These are phyloP conservation scores for Fusarium subglutinans DNA, from an alignment of 2,329 filamentous ascomycete genomes.

Conservation along the genomic window DNA sequence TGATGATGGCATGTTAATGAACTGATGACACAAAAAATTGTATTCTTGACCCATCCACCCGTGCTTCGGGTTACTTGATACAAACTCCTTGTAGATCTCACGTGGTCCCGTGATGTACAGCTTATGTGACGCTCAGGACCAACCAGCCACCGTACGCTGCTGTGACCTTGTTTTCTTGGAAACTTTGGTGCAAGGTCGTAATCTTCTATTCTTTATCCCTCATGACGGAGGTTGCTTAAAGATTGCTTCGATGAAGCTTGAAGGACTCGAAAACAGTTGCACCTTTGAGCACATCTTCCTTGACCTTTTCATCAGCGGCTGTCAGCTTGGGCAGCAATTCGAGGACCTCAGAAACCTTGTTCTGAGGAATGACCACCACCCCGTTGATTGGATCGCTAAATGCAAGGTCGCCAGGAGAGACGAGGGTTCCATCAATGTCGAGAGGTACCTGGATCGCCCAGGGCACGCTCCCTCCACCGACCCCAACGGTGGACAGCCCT, in stretches of 20 bases:
- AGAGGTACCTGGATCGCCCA: slow-evolving; percentile 61
- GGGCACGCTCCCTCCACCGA: slow-evolving; percentile 64
- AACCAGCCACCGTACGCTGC: background rate
- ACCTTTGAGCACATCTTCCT: slow-evolving; percentile 70
- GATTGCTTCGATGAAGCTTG: slow-evolving; percentile 59
- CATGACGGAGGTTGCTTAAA: slow-evolving; percentile 31
- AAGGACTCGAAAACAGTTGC: slow-evolving; percentile 74
- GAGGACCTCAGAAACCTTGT: slow-evolving; percentile 67
- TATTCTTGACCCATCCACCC: slow-evolving; percentile 24
- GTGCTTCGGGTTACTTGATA: slow-evolving; percentile 17
- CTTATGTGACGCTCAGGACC: background rate
- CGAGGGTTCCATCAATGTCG: slow-evolving; percentile 53
- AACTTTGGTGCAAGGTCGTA: background rate
- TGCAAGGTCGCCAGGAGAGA: slow-evolving; percentile 70
- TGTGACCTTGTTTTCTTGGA: background rate
- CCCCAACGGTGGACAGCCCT: slow-evolving; percentile 66
- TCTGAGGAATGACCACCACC: slow-evolving; percentile 72
- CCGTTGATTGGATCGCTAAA: slow-evolving; percentile 77
- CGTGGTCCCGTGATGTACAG: background rate
- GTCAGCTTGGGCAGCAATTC: slow-evolving; percentile 64
- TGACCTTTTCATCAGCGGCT: slow-evolving; percentile 67
- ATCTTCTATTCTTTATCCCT: background rate
- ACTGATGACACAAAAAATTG: slow-evolving; percentile 48
- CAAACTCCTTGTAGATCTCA: slow-evolving; percentile 14
- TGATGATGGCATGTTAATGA: slow-evolving; percentile 53